Evolutionary conservation across 1,139 yeast genomes (phyloP).

Genomic region (Kodamaea suecica): DNA sequence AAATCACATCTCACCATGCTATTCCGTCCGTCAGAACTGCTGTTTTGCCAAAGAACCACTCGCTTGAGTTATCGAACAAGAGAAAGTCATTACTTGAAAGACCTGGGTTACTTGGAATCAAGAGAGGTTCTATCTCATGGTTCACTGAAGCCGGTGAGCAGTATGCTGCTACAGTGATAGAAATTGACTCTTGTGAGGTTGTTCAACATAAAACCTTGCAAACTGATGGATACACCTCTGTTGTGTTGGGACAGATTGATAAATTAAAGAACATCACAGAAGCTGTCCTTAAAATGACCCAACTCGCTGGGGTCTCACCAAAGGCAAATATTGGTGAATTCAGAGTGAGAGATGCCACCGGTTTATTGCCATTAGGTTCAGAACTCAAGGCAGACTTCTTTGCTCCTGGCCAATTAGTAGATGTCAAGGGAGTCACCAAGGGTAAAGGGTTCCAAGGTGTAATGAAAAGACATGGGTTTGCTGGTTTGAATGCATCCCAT

Average conservation of each 20-base stretch:
- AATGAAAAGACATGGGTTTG: conserved; percentile 93
- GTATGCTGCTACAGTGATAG: conserved; percentile 79
- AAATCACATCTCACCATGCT: conserved; percentile 52
- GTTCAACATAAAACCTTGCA: conserved; percentile 64
- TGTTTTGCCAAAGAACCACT: conserved; percentile 49
- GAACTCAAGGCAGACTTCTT: conserved; percentile 81
- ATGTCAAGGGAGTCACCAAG: conserved; percentile 71
- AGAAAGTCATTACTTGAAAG: conserved; percentile 70
- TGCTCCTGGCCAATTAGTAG: conserved; percentile 78
- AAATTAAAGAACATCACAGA: conserved; percentile 63
- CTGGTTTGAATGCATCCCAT: conserved; percentile 88
- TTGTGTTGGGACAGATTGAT: conserved; percentile 83
- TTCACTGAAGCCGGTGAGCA: conserved; percentile 67
- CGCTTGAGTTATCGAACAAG: conserved; percentile 53
- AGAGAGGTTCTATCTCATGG: conserved; percentile 89
- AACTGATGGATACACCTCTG: conserved; percentile 78
- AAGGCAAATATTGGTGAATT: conserved; percentile 75
- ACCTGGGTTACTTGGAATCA: conserved; percentile 80
- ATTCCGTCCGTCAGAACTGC: conserved; percentile 45
- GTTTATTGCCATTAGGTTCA: conserved; percentile 75
- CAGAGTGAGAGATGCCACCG: conserved; percentile 63
- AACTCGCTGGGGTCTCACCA: conserved; percentile 81
- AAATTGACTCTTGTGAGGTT: conserved; percentile 87
- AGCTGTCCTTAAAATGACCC: conserved; percentile 72
- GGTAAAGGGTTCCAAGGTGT: conserved; percentile 99